Evolutionary conservation across 805 yeast genomes (phyloP), one percentile per base, ranked within the genome.

Genomic region (Monosporozyma unispora): DNA sequence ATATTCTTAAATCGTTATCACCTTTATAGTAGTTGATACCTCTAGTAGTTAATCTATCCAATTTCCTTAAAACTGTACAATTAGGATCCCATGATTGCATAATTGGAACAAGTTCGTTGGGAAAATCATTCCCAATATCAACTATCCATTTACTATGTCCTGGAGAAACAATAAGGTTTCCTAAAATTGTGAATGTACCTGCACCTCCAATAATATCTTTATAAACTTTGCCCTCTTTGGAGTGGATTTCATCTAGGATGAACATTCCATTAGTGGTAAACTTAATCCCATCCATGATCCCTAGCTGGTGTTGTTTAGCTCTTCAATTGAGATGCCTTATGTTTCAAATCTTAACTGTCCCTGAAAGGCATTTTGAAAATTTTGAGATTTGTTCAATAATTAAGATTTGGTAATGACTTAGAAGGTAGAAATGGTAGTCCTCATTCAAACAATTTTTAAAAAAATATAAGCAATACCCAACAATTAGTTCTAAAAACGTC

Each of bases 251-350:
- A 64, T 90, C 98, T 16, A 90, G 76, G 58, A 91, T 88, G 67
- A 88, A 84, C 87, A 90, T 83, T 44, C 96, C 98, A 71, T 86
- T 71, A 1, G 95, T 76, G 19, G 84, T 74, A 59, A 87, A 76
- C 9, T 29, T 38, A 2, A 25, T 25, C 4, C 27, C 27, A 25
- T 25, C 27, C 27, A 25, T 25, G 8, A 5, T 25, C 27, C n/a
- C n/a, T n/a, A n/a, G n/a, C n/a, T n/a, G n/a, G n/a, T n/a, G n/a
- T 25, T 25, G 27, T 25, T 25, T 8, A 25, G 27, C 27, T 25
- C n/a, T n/a, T n/a, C n/a, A n/a, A n/a, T n/a, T 25, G 27, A 25
- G 27, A 25, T 5, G 27, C 27, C 7, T 25, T 25, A 8, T 25
- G n/a, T n/a, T n/a, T n/a, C n/a, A n/a, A n/a, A n/a, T n/a, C n/a